Conservation (phyloP, 805 yeast genomes). For the Kodamaea nitidulidarum region DNA sequence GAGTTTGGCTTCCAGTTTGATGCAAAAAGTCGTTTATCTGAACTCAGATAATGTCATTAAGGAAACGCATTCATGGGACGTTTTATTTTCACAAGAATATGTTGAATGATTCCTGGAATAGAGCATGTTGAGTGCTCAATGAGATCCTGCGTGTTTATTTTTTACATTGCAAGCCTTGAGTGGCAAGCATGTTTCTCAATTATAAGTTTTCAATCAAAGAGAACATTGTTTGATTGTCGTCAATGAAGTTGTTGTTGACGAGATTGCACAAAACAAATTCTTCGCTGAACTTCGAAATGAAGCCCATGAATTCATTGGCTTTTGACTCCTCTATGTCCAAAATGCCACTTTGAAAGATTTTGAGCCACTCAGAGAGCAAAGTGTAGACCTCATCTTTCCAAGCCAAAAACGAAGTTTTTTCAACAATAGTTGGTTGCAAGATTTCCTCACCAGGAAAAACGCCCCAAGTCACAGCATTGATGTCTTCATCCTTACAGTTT, state of each 20-base stretch:
- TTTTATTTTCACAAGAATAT: constrained; percentile 10
- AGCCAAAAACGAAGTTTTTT: constrained; percentile 84
- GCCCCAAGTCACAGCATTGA: constrained; percentile 98
- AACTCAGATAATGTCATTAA: constrained; percentile 10
- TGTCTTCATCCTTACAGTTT: constrained; percentile 69
- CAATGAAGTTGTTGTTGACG: constrained; percentile 78
- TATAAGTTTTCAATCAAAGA: constrained; percentile 39
- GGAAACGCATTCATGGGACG: constrained; percentile 13
- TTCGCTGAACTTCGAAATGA: constrained; percentile 46
- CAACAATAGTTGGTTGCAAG: constrained; percentile 93
- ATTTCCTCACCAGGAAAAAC: constrained; percentile 95
- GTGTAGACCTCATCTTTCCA: constrained; percentile 96
- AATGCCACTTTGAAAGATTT: constrained; percentile 40
- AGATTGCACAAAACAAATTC: constrained; percentile 77
- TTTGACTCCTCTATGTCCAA: constrained; percentile 27
- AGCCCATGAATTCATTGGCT: constrained; percentile 30
- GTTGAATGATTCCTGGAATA: constrained; percentile 24
- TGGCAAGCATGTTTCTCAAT: not conserved
- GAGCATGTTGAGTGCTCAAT: constrained; percentile 35
- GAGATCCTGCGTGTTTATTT: constrained; percentile 18
- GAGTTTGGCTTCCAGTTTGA: not conserved
- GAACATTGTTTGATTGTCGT: constrained; percentile 55
- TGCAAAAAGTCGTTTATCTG: constrained; percentile 6
- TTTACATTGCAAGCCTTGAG: not conserved
- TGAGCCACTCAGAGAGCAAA: constrained; percentile 76